Evolutionary conservation across 257 asterid species (phyloP).

Genomic region (Solanum phureja): DNA sequence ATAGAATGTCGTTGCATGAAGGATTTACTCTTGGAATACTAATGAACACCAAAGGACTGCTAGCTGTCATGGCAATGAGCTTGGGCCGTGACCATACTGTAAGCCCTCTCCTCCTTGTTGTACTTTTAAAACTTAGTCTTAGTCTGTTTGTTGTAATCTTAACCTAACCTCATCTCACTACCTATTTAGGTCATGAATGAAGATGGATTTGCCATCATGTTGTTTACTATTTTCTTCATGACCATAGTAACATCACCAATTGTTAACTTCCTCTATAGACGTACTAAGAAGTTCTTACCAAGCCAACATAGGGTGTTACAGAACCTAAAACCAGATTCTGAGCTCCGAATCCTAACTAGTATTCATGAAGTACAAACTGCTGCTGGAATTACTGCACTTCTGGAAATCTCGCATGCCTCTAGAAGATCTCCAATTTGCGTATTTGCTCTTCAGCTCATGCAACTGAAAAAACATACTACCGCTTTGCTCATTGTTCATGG

Average conservation of each 20-base stretch:
- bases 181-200: neutral
- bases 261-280: conserved; percentile 5
- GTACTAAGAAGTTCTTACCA: conserved; percentile 1
- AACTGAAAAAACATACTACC: conserved; percentile 5
- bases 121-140: neutral
- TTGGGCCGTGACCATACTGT: conserved; percentile 13
- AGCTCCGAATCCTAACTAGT: conserved; percentile 15
- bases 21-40: conserved; percentile 12
- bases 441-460: conserved; percentile 14
- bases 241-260: conserved; percentile 10
- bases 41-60: conserved; percentile 11
- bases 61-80: conserved; percentile 2
- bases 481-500: conserved; percentile 13
- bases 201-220: neutral
- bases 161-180: neutral
- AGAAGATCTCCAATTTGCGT: conserved; percentile 10
- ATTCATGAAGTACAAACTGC: conserved; percentile 11
- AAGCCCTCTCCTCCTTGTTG: neutral
- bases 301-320: conserved; percentile 8
- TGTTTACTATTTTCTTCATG: neutral
- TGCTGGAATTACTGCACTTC: conserved; percentile 5
- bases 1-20: neutral
- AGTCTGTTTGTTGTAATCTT: neutral
- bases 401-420: conserved; percentile 3
- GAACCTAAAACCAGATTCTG: conserved; percentile 3